These are phyloP conservation scores for Chenopodium quinoa DNA, from an alignment of 148 eudicot genomes.

Conservation along the genomic window DNA sequence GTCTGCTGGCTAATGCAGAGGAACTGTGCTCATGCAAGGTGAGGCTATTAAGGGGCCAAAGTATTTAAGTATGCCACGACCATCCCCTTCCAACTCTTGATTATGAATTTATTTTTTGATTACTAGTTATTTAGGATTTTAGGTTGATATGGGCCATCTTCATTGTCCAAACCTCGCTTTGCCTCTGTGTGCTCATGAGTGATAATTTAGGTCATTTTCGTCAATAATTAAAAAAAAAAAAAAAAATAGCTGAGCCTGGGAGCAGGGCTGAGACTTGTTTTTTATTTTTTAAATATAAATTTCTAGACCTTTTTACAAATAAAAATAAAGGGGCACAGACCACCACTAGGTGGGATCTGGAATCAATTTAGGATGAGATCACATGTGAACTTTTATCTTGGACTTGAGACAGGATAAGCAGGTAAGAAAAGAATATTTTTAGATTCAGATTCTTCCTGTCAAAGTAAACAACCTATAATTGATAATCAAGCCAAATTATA, in stretches of 20 bases:
- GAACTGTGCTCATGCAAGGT: neutral
- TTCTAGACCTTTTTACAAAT: neutral
- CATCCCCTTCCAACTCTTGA: too few relatives aligned
- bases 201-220: conserved; percentile 13
- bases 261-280: neutral
- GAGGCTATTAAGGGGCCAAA: too few relatives aligned
- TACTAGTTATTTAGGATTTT: too few relatives aligned
- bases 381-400: conserved; percentile 34
- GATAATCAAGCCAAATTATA: conserved; percentile 19
- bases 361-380: conserved; percentile 23
- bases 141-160: too few relatives aligned
- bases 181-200: neutral
- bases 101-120: too few relatives aligned
- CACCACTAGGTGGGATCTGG: conserved; percentile 28
- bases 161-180: too few relatives aligned
- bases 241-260: neutral
- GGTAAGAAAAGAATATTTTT: conserved; percentile 24
- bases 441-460: conserved; percentile 27
- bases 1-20: conserved; percentile 1
- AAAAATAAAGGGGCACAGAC: conserved; percentile 9
- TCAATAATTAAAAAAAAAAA: neutral
- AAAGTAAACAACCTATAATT: conserved; percentile 14
- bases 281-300: too few relatives aligned
- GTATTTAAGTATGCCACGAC: too few relatives aligned
- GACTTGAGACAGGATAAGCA: conserved; percentile 30